phyloP scores from a whole-genome alignment of 805 yeast genomes.

The Candida anglica region DNA sequence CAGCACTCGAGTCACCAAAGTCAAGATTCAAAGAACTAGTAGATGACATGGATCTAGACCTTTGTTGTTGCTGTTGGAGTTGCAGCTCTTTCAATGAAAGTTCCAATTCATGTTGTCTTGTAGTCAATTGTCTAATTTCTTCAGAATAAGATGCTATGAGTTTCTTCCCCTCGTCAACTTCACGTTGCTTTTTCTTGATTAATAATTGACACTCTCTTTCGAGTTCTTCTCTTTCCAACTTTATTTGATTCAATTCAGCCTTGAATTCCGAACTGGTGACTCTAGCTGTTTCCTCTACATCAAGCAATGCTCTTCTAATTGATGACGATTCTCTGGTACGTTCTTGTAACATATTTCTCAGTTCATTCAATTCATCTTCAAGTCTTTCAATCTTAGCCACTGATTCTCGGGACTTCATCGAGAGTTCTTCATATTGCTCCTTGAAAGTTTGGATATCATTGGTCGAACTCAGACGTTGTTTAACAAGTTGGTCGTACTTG shows the following conservation, averaged over 20 bases:
- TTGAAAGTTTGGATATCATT: slow-evolving; percentile 43
- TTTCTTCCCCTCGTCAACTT: slow-evolving; percentile 51
- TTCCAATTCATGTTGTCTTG: slow-evolving; percentile 19
- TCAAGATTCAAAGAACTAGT: neutral
- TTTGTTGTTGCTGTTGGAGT: slow-evolving; percentile 21
- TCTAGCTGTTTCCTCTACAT: slow-evolving; percentile 58
- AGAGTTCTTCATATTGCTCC: slow-evolving; percentile 70
- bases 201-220: slow-evolving; percentile 50
- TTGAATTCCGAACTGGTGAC: slow-evolving; percentile 51
- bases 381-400: slow-evolving; percentile 57
- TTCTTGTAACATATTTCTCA: slow-evolving; percentile 70
- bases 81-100: slow-evolving; percentile 20
- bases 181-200: slow-evolving; percentile 57
- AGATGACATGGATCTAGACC: slow-evolving; percentile 2
- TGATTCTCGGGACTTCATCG: slow-evolving; percentile 64
- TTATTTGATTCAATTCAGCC: slow-evolving; percentile 43
- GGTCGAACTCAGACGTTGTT: slow-evolving; percentile 31
- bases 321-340: slow-evolving; percentile 75
- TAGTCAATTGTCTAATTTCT: slow-evolving; percentile 38
- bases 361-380: slow-evolving; percentile 80
- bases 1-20: slow-evolving; percentile 1
- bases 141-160: slow-evolving; percentile 42
- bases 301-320: slow-evolving; percentile 64
- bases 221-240: slow-evolving; percentile 59
- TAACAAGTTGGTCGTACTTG: slow-evolving; percentile 29